Percentiles rank a stretch among this genome's conserved stretches.
These are phyloP conservation scores for Phytophthora aleatoria DNA, from an alignment of 352 stramenopile species.

Conservation along the genomic window DNA sequence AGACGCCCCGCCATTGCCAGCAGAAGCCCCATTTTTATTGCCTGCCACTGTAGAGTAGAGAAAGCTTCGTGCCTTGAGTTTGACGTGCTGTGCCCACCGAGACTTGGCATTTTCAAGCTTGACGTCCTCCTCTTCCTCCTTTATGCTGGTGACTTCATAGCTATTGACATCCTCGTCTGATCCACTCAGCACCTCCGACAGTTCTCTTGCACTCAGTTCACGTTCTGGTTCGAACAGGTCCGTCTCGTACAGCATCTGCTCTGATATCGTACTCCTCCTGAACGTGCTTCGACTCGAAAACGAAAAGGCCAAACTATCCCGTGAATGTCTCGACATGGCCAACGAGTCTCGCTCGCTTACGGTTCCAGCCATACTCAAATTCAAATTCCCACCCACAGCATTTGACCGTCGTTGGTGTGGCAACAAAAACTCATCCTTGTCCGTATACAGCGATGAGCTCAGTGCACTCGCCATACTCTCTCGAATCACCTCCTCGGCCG, in stretches of 20 bases:
- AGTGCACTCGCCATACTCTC: constrained; percentile 83
- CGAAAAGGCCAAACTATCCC: constrained; percentile 63
- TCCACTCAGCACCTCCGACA: constrained; percentile 76
- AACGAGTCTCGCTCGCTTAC: constrained; percentile 42
- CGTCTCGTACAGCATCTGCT: constrained; percentile 86
- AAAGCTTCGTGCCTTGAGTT: constrained; percentile 83
- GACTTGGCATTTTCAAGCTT: constrained; percentile 86
- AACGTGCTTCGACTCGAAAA: constrained; percentile 85
- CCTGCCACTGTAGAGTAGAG: constrained; percentile 61
- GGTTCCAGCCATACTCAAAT: constrained; percentile 4
- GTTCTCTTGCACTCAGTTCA: constrained; percentile 69
- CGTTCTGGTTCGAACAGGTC: constrained; percentile 85
- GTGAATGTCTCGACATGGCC: constrained; percentile 40
- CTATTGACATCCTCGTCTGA: constrained; percentile 66
- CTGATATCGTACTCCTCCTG: constrained; percentile 77
- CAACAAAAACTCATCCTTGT: constrained; percentile 72
- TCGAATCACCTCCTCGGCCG: constrained; percentile 86
- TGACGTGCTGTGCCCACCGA: constrained; percentile 86
- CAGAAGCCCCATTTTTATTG: constrained; percentile 33
- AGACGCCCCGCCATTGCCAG: constrained; percentile 27
- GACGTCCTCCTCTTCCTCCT: constrained; percentile 81
- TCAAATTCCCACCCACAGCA: constrained; percentile 27
- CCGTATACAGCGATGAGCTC: constrained; percentile 71
- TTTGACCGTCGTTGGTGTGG: constrained; percentile 36
- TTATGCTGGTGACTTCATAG: constrained; percentile 86